Percentiles rank a stretch among this genome's conserved stretches.
phyloP scores from a whole-genome alignment of 2,329 filamentous ascomycete species.

The Pezicula neosporulosa region DNA sequence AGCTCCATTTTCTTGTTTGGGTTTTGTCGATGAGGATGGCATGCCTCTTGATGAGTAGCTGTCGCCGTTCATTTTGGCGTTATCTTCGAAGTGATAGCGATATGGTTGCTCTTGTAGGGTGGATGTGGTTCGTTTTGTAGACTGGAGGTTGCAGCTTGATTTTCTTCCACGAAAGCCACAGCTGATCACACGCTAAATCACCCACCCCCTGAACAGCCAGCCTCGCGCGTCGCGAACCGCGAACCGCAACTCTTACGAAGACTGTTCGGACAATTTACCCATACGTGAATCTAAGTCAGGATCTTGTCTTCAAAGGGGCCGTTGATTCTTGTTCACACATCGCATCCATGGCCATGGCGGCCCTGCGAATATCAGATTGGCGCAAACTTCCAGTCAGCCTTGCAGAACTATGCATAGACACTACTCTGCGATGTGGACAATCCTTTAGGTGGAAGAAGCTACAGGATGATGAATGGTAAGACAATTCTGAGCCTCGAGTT shows the following conservation, averaged over 20 bases:
- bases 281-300: no score
- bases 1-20: conserved; percentile 20
- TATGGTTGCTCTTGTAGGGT: not conserved
- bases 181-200: not conserved
- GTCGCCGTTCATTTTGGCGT: conserved; percentile 74
- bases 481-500: not conserved
- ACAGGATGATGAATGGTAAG: conserved; percentile 76
- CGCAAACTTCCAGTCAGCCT: conserved; percentile 78
- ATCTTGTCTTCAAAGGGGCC: no score
- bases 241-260: not conserved
- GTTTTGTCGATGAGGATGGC: conserved; percentile 24
- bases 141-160: not conserved
- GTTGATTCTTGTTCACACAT: no score
- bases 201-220: not conserved
- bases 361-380: conserved; percentile 67
- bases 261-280: not conserved
- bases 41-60: conserved; percentile 75
- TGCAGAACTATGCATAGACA: conserved; percentile 89
- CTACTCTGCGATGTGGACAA: conserved; percentile 89
- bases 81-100: conserved; percentile 3
- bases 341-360: conserved; percentile 16
- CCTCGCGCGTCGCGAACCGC: not conserved
- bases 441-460: conserved; percentile 94
- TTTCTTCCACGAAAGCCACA: not conserved
- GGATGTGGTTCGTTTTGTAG: not conserved